phyloP scores from a whole-genome alignment of 2,329 filamentous ascomycete genomes.

The Ophiocordyceps camponoti-rufipedis region DNA sequence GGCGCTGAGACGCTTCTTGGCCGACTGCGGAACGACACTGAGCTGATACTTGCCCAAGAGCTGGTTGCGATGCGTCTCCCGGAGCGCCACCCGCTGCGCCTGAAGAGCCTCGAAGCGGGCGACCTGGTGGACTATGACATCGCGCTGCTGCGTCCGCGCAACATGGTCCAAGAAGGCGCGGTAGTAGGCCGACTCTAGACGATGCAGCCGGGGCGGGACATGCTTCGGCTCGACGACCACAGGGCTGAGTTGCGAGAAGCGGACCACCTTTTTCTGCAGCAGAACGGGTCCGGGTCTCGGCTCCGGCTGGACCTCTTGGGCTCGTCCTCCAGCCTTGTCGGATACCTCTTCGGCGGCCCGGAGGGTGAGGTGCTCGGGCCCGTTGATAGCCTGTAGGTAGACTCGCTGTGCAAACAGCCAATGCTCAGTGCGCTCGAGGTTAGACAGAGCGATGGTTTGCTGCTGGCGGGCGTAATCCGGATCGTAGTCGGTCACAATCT shows the following conservation, averaged over 20 bases:
- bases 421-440: constrained; percentile 65
- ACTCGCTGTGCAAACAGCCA: constrained; percentile 74
- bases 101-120: constrained; percentile 80
- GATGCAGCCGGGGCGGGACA: constrained; percentile 32
- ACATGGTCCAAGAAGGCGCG: constrained; percentile 66
- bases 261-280: constrained; percentile 52
- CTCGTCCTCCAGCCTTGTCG: constrained; percentile 12
- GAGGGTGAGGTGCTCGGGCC: constrained; percentile 17
- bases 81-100: constrained; percentile 58
- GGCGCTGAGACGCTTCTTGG: constrained; percentile 51
- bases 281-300: constrained; percentile 7
- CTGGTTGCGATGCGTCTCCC: constrained; percentile 57
- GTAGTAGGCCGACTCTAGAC: constrained; percentile 66
- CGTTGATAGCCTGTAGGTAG: constrained; percentile 52
- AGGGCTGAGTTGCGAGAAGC: constrained; percentile 42
- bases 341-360: constrained; percentile 17
- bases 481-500: constrained; percentile 54
- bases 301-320: constrained; percentile 9
- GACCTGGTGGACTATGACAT: constrained; percentile 72
- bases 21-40: constrained; percentile 46
- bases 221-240: constrained; percentile 26
- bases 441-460: constrained; percentile 49
- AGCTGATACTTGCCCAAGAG: constrained; percentile 75
- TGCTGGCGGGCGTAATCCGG: constrained; percentile 59
- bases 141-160: constrained; percentile 44